A percentile compares a stretch with the other conserved stretches of the same genome.
Conservation (phyloP, 352 stramenopile genomes). For the Globisporangium okanoganense region DNA sequence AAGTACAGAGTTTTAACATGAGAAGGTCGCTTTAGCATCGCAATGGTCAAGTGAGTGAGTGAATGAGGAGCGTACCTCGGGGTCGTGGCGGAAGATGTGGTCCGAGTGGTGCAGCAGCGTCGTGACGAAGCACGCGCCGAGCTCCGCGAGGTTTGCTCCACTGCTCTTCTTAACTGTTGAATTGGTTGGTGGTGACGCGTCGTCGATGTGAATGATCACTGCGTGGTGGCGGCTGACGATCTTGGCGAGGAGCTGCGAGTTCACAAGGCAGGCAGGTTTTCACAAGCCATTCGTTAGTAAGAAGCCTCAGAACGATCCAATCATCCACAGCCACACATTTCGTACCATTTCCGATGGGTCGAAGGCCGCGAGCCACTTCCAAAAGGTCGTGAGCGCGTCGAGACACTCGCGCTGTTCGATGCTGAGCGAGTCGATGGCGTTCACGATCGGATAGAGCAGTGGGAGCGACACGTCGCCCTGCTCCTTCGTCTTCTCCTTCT, state of each 20-base stretch:
- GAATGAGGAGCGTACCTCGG: slow-evolving; percentile 27
- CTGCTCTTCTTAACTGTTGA: neutral
- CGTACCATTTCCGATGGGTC: slow-evolving; percentile 42
- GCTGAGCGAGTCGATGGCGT: slow-evolving; percentile 60
- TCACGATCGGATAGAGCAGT: slow-evolving; percentile 65
- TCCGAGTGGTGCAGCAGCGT: slow-evolving; percentile 54
- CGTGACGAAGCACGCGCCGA: slow-evolving; percentile 57
- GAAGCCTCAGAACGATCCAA: no score
- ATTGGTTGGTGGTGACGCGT: neutral
- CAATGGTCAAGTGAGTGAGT: no score
- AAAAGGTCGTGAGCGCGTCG: slow-evolving; percentile 56
- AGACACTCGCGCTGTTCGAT: slow-evolving; percentile 74
- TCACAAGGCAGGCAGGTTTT: no score
- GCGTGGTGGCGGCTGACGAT: slow-evolving; percentile 37
- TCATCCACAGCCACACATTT: neutral
- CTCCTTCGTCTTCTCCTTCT: slow-evolving; percentile 14
- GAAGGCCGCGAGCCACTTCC: slow-evolving; percentile 34
- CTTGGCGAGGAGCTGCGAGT: slow-evolving; percentile 28
- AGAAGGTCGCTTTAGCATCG: no score
- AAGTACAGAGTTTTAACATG: no score
- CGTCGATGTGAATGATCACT: slow-evolving; percentile 38
- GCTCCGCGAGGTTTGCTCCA: slow-evolving; percentile 9
- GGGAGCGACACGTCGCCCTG: slow-evolving; percentile 23
- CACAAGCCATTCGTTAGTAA: neutral
- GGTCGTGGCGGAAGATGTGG: slow-evolving; percentile 68